Evolutionary conservation across 352 stramenopile species (phyloP).

Genomic region (Phytophthora uliginosa): DNA sequence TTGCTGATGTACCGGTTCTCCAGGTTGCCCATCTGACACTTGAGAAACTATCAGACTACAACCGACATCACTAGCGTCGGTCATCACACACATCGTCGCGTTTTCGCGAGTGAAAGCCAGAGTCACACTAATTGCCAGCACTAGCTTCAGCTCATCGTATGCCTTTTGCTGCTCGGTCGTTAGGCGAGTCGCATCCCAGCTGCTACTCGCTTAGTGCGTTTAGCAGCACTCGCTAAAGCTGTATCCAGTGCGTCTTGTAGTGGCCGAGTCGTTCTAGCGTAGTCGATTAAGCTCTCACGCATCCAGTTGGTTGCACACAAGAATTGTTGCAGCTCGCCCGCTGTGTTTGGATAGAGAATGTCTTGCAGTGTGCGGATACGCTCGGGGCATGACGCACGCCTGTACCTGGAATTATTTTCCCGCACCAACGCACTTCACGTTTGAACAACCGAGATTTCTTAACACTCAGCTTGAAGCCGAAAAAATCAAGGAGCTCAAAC

Average conservation of each 20-base stretch:
- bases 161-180: background rate
- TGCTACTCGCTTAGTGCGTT: background rate
- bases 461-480: background rate
- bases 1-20: background rate
- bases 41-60: background rate
- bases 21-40: background rate
- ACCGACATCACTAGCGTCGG: background rate
- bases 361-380: background rate
- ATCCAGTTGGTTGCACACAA: background rate
- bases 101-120: background rate
- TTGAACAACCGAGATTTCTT: background rate
- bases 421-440: background rate
- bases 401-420: background rate
- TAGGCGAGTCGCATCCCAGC: background rate
- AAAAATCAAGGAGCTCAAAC: slow-evolving; percentile 1
- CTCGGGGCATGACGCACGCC: background rate
- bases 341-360: background rate
- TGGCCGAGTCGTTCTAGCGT: background rate
- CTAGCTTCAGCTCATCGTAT: background rate
- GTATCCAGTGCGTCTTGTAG: background rate
- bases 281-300: background rate
- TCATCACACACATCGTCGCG: background rate
- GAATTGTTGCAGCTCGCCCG: background rate
- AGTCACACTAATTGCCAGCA: background rate
- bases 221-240: background rate